Percentiles rank a stretch among this genome's conserved stretches.
Conservation (phyloP, 768 basidiomycete species). For the Pleurotus giganteus region DNA sequence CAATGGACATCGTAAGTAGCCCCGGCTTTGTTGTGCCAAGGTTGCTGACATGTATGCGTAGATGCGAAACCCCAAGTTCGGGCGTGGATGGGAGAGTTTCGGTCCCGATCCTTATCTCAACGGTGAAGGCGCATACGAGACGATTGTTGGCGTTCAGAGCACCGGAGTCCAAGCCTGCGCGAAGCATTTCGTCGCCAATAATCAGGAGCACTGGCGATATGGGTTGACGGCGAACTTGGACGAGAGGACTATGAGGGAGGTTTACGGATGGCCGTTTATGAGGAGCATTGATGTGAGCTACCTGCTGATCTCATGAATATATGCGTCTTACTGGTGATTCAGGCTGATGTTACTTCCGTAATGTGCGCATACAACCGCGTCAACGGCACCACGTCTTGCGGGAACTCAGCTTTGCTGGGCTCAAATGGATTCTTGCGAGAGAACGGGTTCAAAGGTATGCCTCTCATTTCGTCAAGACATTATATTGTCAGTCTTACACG, state of each 20-base stretch:
- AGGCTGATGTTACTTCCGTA: conserved; percentile 49
- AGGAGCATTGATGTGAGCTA: conserved; percentile 44
- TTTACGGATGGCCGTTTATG: conserved; percentile 51
- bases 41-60: not conserved
- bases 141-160: conserved; percentile 49
- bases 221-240: conserved; percentile 37
- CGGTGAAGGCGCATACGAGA: conserved; percentile 54
- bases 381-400: conserved; percentile 64
- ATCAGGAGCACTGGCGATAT: conserved; percentile 17
- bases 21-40: not conserved
- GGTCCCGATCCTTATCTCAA: conserved; percentile 53
- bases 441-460: conserved; percentile 42
- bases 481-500: not conserved
- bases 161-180: conserved; percentile 47
- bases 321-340: not conserved
- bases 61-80: conserved; percentile 5
- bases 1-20: not conserved
- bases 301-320: not conserved
- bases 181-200: conserved; percentile 9
- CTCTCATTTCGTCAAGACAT: not conserved
- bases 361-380: conserved; percentile 57
- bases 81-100: conserved; percentile 27
- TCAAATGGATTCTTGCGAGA: conserved; percentile 34
- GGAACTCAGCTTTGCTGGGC: conserved; percentile 50
- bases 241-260: conserved; percentile 55